Evolutionary conservation across 2,329 filamentous ascomycete species (phyloP), one percentile per base, ranked within the genome.

Genomic region (Phaeophleospora eucalypticola): DNA sequence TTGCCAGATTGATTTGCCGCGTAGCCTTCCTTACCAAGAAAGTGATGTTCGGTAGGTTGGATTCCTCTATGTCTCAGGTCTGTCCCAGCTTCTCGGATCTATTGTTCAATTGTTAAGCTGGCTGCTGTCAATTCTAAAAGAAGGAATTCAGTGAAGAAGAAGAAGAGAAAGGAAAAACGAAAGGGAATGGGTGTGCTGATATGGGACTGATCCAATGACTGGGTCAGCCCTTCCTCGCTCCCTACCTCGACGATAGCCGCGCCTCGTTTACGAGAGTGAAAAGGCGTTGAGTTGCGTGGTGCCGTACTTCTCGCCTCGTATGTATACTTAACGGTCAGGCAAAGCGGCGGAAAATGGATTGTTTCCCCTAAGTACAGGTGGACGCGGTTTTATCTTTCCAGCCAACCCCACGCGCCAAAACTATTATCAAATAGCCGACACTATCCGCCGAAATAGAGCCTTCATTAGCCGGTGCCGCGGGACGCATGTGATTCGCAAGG

Each of bases 321-420:
- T 41, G 36, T 41, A 45, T 44, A 36, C 44, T 53, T 35, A 45
- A 32, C 34, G 21, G 24, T 7, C 34, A 7, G 41, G 15, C 6
- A 21, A 32, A 2, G 39, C 20, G 15, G 19, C 2, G 10, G 43
- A 43, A 42, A 35, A 29, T 7, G 24, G 12, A 7, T 36, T 4
- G 20, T 19, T 35, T 34, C 36, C 42, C 42, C 44, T 52, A 52
- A 52, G 49, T 52, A 46, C 49, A 52, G 49, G 41, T 49, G 38
- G 18, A 48, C 24, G 43, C 46, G 49, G 27, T 40, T 18, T 12
- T 43, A 43, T 43, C 40, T 10, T 20, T 4, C 29, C 36, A 37
- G 10, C 17, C 36, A 14, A 42, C 40, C 27, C 40, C 37, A 16
- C 37, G 24, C n/a, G 40, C 40, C n/a, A 21, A 42, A 16, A 12